These are phyloP conservation scores for Paspalum vaginatum DNA, from an alignment of 176 grass and related monocot species.

Conservation along the genomic window DNA sequence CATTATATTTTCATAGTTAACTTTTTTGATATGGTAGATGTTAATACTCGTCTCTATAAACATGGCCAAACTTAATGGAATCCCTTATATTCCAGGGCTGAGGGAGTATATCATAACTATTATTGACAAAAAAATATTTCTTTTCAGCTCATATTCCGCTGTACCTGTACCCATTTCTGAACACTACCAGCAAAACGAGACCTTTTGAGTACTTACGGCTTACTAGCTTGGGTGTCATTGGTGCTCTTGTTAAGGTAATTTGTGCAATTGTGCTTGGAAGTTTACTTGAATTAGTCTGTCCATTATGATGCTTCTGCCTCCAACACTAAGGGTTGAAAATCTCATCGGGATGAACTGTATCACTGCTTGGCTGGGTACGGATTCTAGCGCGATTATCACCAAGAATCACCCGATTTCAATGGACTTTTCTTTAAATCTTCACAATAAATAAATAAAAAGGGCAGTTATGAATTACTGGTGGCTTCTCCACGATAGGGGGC, in stretches of 20 bases:
- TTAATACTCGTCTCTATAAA: background rate
- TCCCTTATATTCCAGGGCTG: too few relatives aligned
- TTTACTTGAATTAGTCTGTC: background rate
- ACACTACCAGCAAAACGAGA: constrained; percentile 95
- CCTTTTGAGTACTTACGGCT: constrained; percentile 95
- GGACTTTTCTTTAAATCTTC: too few relatives aligned
- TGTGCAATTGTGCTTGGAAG: background rate
- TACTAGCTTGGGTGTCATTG: constrained; percentile 95
- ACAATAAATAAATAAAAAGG: too few relatives aligned
- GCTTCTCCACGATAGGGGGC: too few relatives aligned
- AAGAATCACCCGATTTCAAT: too few relatives aligned
- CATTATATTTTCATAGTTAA: too few relatives aligned
- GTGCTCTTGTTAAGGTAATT: constrained; percentile 96
- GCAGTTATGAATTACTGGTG: too few relatives aligned
- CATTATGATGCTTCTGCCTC: constrained; percentile 11
- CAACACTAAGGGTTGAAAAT: background rate
- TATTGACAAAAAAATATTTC: constrained; percentile 19
- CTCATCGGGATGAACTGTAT: too few relatives aligned
- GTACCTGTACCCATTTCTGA: constrained; percentile 94
- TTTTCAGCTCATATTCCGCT: constrained; percentile 89
- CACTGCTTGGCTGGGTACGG: too few relatives aligned
- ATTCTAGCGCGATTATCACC: too few relatives aligned
- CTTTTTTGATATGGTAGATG: too few relatives aligned
- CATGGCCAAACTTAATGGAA: too few relatives aligned
- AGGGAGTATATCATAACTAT: background rate